Base-by-base conservation (phyloP, 2,329 filamentous ascomycete species). In the Tothia fuscella region DNA sequence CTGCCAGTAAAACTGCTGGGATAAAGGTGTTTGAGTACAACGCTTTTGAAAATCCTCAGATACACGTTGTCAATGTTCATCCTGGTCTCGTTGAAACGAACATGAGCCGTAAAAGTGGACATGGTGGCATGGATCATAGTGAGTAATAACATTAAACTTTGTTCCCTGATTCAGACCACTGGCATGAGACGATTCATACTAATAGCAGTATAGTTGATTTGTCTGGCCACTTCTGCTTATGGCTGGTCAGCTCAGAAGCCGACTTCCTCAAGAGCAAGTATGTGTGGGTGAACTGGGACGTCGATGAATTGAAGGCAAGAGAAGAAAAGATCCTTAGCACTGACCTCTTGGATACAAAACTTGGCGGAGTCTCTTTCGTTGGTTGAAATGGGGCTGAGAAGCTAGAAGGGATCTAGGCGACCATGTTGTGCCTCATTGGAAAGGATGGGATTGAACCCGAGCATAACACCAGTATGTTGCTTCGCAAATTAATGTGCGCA, bases 31-130 rank as follows among this genome's bases (percentile, higher is more conserved):
- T 56, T 3, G 53, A 55, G 4, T 56, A 49, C 28, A 36, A 61
- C 2, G 55, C 55, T 0, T 48, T 47, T 4, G 56, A 58, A 31
- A 54, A 63, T 43, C 56, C 59, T 1, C 47, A 55, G 12, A 48
- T 63, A 12, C 58, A 54, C 12, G 49, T 55, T 4, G 43, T 56
- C 2, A 48, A 49, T 6, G 40, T 63, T 2, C 53, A 62, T 26
- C 62, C 60, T 2, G 59, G 59, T 5, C 47, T 62, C 3, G 49
- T 59, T 1, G 49, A 53, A 6, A 62, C 60, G 6, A 51, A 57
- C 13, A 59, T 60, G 45, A 35, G 17, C 26, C 17, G 32, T 10
- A 35, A 35, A 17, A 19, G 12, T 19, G 32, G 32, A 9, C 32
- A 35, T 17, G 26, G 26, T 14, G 26, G 26, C 9, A 29, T 14